Evolutionary conservation across 1,284 basidiomycete genomes (phyloP), one percentile per base, ranked within the genome.

Genomic region (Singerocomus inundabilis): DNA sequence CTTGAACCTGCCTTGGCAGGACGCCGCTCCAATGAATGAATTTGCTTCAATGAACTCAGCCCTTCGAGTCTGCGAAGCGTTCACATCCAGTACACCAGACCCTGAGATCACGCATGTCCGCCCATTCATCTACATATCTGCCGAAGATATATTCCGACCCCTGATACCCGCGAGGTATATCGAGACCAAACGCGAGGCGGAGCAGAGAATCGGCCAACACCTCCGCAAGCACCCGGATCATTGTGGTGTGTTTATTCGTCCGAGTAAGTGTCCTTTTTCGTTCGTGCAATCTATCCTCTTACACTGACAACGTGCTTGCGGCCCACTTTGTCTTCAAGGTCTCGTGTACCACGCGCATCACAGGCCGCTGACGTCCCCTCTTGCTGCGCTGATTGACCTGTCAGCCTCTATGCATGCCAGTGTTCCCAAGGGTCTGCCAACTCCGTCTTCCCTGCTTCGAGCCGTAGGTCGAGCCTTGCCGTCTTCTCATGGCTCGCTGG

Each of bases 311-410:
- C 52, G 44, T 52, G 52, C 44, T 43, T 34, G 37, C 29, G 45
- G 54, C 44, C 53, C 52, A 35, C 47, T 18, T 41, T 39, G 16
- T 43, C 30, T 29, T 21, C 54, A 64, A 90, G 95, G 95, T 55
- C 75, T 99, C 46, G 93, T 99, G 66, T 98, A 98, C 71, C 94
- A 98, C 65, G 90, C 96, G 6, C 93, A 98, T 69, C 78, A 86
- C 54, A 85, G 94, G 31, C 96, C 97, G 7, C 67, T 93, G 40
- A 88, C 91, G 3, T 91, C 93, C 13, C 85, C 93, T 29, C 79
- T 91, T 34, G 94, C 96, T 0, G 88, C 90, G 3, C 67, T 94
- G 43, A 77, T 98, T 42, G 91, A 94, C 63, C 71, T 95, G 10
- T 85, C 93, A 31, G 81, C 91, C 11, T 74, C 73, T 12, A 46